A percentile compares a stretch with the other conserved stretches of the same genome.
Evolutionary conservation across 768 basidiomycete species (phyloP).

Genomic region (Lanmaoa pseudosensibilis): DNA sequence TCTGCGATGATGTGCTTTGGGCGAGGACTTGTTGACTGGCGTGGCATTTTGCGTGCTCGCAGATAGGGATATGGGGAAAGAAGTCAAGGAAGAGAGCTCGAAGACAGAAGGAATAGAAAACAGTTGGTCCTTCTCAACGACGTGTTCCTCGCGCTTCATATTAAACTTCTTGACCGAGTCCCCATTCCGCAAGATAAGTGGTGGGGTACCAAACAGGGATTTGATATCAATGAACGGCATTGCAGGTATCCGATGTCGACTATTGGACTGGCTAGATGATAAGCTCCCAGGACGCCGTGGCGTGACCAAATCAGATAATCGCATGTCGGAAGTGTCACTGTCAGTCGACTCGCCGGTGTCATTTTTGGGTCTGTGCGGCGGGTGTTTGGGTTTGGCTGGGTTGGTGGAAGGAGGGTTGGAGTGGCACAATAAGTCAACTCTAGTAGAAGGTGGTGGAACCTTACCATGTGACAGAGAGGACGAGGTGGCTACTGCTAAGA

Average conservation of each 20-base stretch:
- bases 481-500: constrained; percentile 35
- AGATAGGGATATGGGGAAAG: constrained; percentile 9
- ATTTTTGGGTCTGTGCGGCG: too few relatives aligned
- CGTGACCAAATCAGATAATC: too few relatives aligned
- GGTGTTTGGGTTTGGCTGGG: too few relatives aligned
- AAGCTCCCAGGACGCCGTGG: too few relatives aligned
- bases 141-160: neutral
- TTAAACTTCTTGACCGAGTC: constrained; percentile 23
- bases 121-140: neutral
- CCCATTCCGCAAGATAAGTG: constrained; percentile 24
- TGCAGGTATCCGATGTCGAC: constrained; percentile 20
- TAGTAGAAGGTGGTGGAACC: too few relatives aligned
- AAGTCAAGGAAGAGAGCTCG: neutral
- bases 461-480: constrained; percentile 28
- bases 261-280: too few relatives aligned
- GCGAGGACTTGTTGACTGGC: neutral
- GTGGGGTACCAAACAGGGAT: constrained; percentile 35
- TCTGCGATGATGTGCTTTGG: constrained; percentile 13
- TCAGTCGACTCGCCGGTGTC: too few relatives aligned
- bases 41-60: constrained; percentile 1
- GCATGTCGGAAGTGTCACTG: too few relatives aligned
- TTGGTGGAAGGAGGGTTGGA: too few relatives aligned
- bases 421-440: too few relatives aligned
- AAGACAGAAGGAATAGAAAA: too few relatives aligned
- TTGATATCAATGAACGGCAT: constrained; percentile 46